Evolutionary conservation across 2,329 filamentous ascomycete genomes (phyloP).

Genomic region (Talaromyces sp.): DNA sequence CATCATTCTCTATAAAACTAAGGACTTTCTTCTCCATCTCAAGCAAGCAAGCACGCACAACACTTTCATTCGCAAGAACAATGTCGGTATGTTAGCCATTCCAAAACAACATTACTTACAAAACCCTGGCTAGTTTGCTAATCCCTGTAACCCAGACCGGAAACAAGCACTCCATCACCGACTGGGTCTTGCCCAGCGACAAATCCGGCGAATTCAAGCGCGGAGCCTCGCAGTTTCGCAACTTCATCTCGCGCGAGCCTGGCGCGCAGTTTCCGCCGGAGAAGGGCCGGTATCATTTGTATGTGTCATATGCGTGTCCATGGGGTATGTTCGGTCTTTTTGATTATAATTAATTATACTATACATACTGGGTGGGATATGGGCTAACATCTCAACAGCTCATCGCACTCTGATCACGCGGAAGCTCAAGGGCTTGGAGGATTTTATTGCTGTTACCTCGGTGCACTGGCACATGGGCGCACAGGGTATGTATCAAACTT

Average conservation of each 20-base stretch:
- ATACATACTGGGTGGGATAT: too few relatives aligned
- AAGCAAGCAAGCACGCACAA: background rate
- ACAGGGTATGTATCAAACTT: slow-evolving; percentile 47
- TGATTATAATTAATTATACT: too few relatives aligned
- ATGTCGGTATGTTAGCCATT: slow-evolving; percentile 27
- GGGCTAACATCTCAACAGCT: slow-evolving; percentile 45
- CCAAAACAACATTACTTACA: too few relatives aligned
- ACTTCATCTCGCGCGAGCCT: slow-evolving; percentile 66
- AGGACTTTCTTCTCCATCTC: background rate
- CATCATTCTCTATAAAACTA: background rate
- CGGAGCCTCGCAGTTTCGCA: slow-evolving; percentile 73
- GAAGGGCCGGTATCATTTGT: slow-evolving; percentile 88
- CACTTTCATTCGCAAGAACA: slow-evolving; percentile 13
- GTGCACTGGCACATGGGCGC: slow-evolving; percentile 86
- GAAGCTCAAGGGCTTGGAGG: slow-evolving; percentile 85
- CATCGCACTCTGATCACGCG: slow-evolving; percentile 81
- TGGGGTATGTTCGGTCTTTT: slow-evolving; percentile 71
- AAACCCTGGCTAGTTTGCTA: too few relatives aligned
- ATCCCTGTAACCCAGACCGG: slow-evolving; percentile 3
- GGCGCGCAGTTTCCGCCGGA: slow-evolving; percentile 76
- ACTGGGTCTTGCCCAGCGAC: slow-evolving; percentile 75
- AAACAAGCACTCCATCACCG: slow-evolving; percentile 52
- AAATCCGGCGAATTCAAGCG: slow-evolving; percentile 90
- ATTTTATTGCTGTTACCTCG: slow-evolving; percentile 70
- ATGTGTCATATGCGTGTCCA: slow-evolving; percentile 88